Evolutionary conservation across 2,329 filamentous ascomycete genomes (phyloP), one percentile per base, ranked within the genome.

Genomic region (Colletotrichum tofieldiae): DNA sequence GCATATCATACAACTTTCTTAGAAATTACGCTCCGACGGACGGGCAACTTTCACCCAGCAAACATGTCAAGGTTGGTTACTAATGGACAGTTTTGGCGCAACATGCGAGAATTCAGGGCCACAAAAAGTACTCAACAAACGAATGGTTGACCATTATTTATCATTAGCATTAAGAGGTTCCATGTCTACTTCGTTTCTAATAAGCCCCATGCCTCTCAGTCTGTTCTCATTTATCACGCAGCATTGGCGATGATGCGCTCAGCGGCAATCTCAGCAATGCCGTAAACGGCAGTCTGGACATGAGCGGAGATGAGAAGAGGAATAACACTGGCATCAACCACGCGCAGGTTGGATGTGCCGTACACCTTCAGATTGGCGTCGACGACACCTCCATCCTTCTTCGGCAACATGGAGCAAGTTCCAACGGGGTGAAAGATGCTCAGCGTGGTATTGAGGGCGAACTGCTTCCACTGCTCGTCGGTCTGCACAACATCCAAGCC

Each of bases 201-300:
- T 5, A 32, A 49, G 9, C 29, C 26, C 26, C 11, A 39, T 20
- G 14, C n/a, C 2, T 29, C 5, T 20, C 11, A 2, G 23, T 5
- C 6, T 11, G 0, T 4, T 26, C 11, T 29, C 11, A 71, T 35
- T 41, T 35, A 37, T 18, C 8, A 37, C 47, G 51, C 35, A 2
- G 63, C 73, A 18, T 71, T 64, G 7, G 63, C 66, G 26, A 75
- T 75, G 52, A 81, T 79, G 5, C 76, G 69, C 20, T 77, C 71
- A 14, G 82, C 78, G 16, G 80, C 79, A 76, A 84, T 87, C 77
- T 89, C 88, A 11, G 81, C 87, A 71, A 88, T 80, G 77, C 86
- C 87, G 70, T 89, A 89, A 0, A 89, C 85, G 0, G 84, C 83
- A 43, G 86, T 87, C 75, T 89, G 86, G 26, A 88, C 86, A 18